A percentile compares a stretch with the other conserved stretches of the same genome.
phyloP scores from a whole-genome alignment of 768 basidiomycete species.

The Kwoniella dendrophila region DNA sequence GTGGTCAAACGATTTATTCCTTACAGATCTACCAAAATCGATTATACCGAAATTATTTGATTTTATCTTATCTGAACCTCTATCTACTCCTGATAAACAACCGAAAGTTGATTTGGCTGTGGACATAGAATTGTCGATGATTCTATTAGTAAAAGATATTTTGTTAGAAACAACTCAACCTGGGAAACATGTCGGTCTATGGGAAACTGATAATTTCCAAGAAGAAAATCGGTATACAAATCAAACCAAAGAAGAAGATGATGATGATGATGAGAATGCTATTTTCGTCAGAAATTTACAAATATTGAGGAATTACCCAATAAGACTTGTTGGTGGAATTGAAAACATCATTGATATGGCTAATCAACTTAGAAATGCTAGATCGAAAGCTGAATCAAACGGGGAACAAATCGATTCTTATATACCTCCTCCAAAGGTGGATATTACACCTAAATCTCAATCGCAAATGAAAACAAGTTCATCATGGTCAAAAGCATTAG shows the following conservation, averaged over 20 bases:
- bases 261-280: constrained; percentile 25
- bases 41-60: constrained; percentile 45
- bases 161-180: constrained; percentile 19
- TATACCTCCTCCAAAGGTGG: not conserved
- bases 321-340: constrained; percentile 38
- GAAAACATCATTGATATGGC: constrained; percentile 32
- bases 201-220: constrained; percentile 24
- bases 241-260: constrained; percentile 30
- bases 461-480: not conserved
- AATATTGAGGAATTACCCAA: constrained; percentile 41
- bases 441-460: not conserved
- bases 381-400: constrained; percentile 23
- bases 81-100: constrained; percentile 10
- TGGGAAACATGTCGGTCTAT: constrained; percentile 31
- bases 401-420: constrained; percentile 27
- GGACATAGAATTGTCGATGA: constrained; percentile 48
- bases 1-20: constrained; percentile 42
- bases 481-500: constrained; percentile 13
- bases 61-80: constrained; percentile 41
- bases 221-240: too few relatives aligned
- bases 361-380: constrained; percentile 27
- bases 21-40: constrained; percentile 29
- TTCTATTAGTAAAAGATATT: constrained; percentile 40
- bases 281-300: constrained; percentile 34
- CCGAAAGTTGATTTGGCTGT: constrained; percentile 46